Evolutionary conservation across 2,329 filamentous ascomycete genomes (phyloP).

Genomic region (Dissoconium aciculare): DNA sequence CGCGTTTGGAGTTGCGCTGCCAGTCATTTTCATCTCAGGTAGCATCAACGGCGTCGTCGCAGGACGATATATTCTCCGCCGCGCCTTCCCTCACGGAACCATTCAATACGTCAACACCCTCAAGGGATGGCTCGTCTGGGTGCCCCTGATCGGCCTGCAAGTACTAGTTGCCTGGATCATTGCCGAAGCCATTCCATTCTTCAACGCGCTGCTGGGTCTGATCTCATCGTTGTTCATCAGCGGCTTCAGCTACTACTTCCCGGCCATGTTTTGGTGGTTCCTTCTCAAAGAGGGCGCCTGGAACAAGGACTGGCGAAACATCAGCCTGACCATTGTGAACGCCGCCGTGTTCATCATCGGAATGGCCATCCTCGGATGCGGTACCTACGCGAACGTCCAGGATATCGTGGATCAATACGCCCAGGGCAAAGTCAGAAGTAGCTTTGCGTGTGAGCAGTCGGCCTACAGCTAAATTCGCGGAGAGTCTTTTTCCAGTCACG

Average conservation of each 20-base stretch:
- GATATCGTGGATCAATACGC: slow-evolving; percentile 31
- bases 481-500: too few species aligned
- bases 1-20: slow-evolving; percentile 55
- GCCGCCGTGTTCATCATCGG: slow-evolving; percentile 27
- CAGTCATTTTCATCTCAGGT: slow-evolving; percentile 58
- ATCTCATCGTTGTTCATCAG: slow-evolving; percentile 50
- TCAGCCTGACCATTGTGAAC: slow-evolving; percentile 32
- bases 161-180: slow-evolving; percentile 55
- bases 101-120: slow-evolving; percentile 30
- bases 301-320: slow-evolving; percentile 34
- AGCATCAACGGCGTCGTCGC: slow-evolving; percentile 49
- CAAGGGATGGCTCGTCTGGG: slow-evolving; percentile 43
- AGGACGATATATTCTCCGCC: slow-evolving; percentile 45
- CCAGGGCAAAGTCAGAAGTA: slow-evolving; percentile 24
- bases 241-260: slow-evolving; percentile 42
- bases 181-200: slow-evolving; percentile 57
- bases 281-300: slow-evolving; percentile 34
- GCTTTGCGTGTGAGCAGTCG: slow-evolving; percentile 27
- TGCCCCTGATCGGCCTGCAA: slow-evolving; percentile 39
- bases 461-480: too few species aligned
- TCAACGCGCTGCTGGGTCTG: slow-evolving; percentile 53
- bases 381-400: slow-evolving; percentile 31
- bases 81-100: slow-evolving; percentile 43
- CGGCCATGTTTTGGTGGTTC: slow-evolving; percentile 28
- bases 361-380: slow-evolving; percentile 22